Percentiles rank a stretch among this genome's conserved stretches.
Conservation (phyloP, 345 rosid species). For the Linum trigynum region DNA sequence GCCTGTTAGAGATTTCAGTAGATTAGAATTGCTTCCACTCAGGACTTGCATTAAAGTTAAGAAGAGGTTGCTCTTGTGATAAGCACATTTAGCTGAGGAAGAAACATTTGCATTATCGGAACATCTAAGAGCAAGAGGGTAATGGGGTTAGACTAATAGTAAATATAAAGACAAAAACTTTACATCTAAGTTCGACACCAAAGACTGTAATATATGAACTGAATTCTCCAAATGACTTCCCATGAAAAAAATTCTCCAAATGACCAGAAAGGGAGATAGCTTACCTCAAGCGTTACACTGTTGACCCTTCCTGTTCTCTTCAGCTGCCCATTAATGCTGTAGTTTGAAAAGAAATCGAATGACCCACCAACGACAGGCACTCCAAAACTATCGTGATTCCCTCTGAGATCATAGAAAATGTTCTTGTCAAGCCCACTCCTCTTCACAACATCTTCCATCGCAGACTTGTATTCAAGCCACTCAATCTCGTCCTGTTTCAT, state of each 20-base stretch:
- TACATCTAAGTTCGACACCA: too few species aligned
- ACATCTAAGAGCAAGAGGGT: too few species aligned
- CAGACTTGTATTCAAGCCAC: conserved; percentile 68
- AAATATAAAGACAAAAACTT: too few species aligned
- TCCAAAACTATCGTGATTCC: conserved; percentile 93
- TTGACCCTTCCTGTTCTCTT: conserved; percentile 51
- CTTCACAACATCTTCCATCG: conserved; percentile 55
- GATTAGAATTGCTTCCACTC: neutral
- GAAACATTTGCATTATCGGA: too few species aligned
- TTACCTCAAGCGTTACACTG: conserved; percentile 66
- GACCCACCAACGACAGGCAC: conserved; percentile 53
- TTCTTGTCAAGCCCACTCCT: conserved; percentile 61
- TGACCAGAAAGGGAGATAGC: conserved; percentile 13
- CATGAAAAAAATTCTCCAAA: neutral
- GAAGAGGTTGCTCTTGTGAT: neutral
- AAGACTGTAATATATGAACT: too few species aligned
- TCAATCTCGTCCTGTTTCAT: conserved; percentile 85
- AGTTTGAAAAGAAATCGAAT: conserved; percentile 69
- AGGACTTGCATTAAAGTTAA: neutral
- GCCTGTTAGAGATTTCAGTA: neutral
- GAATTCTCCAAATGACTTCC: neutral
- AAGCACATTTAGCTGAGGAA: neutral
- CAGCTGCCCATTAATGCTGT: conserved; percentile 68
- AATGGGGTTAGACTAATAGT: too few species aligned
- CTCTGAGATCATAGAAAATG: conserved; percentile 82